A percentile compares a stretch with the other conserved stretches of the same genome.
Evolutionary conservation across 2,329 filamentous ascomycete genomes (phyloP).

Genomic region (Akanthomyces dipterigenus): DNA sequence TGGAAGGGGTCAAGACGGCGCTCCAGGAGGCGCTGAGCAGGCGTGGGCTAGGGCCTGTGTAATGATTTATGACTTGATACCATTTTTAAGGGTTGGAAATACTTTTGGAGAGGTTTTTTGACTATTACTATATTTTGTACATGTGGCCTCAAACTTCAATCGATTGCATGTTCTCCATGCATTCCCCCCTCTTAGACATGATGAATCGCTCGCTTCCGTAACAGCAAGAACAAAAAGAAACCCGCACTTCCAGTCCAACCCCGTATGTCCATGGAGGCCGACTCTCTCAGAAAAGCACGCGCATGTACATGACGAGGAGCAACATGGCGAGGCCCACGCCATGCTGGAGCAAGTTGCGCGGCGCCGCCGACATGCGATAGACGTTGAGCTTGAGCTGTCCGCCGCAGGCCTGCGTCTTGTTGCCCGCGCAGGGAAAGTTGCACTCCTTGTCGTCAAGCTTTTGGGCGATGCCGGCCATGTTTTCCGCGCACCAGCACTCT

Average conservation of each 20-base stretch:
- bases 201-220: neutral
- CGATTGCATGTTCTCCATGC: neutral
- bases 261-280: neutral
- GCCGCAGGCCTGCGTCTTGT: conserved; percentile 45
- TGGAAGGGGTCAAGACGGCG: conserved; percentile 37
- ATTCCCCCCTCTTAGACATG: neutral
- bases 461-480: conserved; percentile 39
- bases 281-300: neutral
- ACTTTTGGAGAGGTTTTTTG: neutral
- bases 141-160: neutral
- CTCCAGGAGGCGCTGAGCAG: conserved; percentile 50
- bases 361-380: conserved; percentile 26
- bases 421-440: conserved; percentile 46
- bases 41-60: conserved; percentile 49
- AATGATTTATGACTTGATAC: conserved; percentile 31
- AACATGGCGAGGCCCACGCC: neutral
- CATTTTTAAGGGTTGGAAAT: neutral
- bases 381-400: conserved; percentile 43
- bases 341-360: neutral
- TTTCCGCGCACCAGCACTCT: conserved; percentile 54
- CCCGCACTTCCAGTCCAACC: neutral
- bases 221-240: neutral
- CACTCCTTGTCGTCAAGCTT: conserved; percentile 43
- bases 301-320: neutral
- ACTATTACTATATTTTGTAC: neutral